Base-by-base conservation (phyloP, 2,329 filamentous ascomycete genomes). In the Epichloe glyceriae region DNA sequence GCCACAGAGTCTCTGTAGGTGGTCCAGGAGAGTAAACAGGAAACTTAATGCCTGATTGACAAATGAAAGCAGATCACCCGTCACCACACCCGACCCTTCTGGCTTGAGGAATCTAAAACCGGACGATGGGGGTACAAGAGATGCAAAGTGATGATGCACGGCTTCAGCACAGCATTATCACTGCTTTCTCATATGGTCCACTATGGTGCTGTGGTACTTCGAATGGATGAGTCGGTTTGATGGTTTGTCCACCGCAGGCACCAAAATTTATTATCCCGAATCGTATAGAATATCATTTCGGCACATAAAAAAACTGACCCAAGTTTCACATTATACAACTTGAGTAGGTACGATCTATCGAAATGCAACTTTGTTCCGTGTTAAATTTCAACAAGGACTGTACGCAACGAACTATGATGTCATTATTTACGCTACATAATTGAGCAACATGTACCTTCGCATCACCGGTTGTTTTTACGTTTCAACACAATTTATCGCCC, bases 331-430 rank as follows among this genome's bases (percentile, higher is more conserved):
- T 38, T 38, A 14, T n/a, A 53, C 8, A 67, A 52, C 12, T 64
- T 62, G 15, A 66, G 54, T 12, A 66, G 55, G n/a, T 60, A 62
- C 5, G 59, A 57, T 1, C 35, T 38, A n/a, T n/a, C 1, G 12
- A 30, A 30, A 4, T 26, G 20, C 3, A 19, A 44, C 30, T 30
- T 30, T 11, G 30, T 30, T 30, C 10, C 8, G 10, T 11, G 30
- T 11, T 1, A 30, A 4, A 11, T 30, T 11, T 30, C 30, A 11
- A 4, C 30, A 30, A 11, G 11, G 3, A 30, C 30, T 45, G 30
- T 6, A 35, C 17, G 30, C n/a, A 45, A 45, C 30, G 43, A 44
- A 17, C 7, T 43, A 33, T 17, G 8, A 17, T 17, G n/a, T 39
- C 20, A 37, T 46, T 11, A n/a, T 20, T 19, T 38, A 33, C 35